Evolutionary conservation across 2,329 filamentous ascomycete genomes (phyloP).

Genomic region (Pseudonectria buxi): DNA sequence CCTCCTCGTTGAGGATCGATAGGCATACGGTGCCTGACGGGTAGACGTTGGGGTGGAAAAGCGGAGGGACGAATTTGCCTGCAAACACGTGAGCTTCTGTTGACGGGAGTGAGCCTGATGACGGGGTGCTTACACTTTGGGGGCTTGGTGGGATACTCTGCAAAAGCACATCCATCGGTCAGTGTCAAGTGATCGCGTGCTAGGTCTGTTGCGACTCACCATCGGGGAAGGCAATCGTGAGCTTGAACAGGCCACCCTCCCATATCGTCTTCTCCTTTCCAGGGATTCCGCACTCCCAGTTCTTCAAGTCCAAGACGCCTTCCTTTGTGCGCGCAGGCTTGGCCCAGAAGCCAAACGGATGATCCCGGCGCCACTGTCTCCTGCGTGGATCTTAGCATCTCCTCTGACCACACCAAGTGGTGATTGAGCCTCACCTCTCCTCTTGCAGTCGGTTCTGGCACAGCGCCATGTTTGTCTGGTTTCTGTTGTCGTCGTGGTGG

Average conservation of each 20-base stretch:
- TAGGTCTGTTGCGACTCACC: slow-evolving; percentile 47
- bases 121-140: slow-evolving; percentile 73
- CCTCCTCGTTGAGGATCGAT: slow-evolving; percentile 95
- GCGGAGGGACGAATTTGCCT: slow-evolving; percentile 94
- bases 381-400: slow-evolving; percentile 38
- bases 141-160: slow-evolving; percentile 97
- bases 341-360: slow-evolving; percentile 96
- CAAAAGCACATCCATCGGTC: slow-evolving; percentile 3
- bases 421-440: slow-evolving; percentile 58
- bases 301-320: slow-evolving; percentile 83
- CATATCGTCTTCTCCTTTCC: slow-evolving; percentile 96
- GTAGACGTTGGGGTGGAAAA: slow-evolving; percentile 98
- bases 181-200: slow-evolving; percentile 5
- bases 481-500: slow-evolving; percentile 1
- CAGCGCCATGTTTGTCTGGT: slow-evolving; percentile 60
- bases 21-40: slow-evolving; percentile 96
- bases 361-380: slow-evolving; percentile 94
- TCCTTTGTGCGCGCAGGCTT: slow-evolving; percentile 73
- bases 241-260: slow-evolving; percentile 96
- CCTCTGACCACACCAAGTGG: background rate
- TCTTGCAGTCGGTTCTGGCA: slow-evolving; percentile 84
- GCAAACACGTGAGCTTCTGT: slow-evolving; percentile 8
- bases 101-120: background rate
- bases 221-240: slow-evolving; percentile 88
- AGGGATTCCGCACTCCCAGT: slow-evolving; percentile 94